Base-by-base conservation (phyloP, 169 alveolate genomes). In the Eimeria falciformis region DNA sequence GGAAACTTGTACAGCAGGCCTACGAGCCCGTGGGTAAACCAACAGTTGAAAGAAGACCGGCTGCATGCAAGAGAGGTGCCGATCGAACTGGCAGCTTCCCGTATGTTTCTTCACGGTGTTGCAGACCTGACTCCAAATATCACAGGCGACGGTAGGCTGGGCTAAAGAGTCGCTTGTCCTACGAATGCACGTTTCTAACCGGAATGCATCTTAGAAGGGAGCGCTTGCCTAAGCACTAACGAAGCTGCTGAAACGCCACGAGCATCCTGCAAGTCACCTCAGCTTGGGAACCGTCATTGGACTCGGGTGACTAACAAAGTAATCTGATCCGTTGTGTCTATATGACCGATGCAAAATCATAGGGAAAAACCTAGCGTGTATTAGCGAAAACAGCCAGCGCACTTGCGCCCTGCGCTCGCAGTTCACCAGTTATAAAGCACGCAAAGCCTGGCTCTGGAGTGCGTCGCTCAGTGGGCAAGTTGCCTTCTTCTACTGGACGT, bases 401-500 rank as follows among this genome's bases (percentile, higher is more conserved):
- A 53, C 69, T 29, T 23, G 75, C 29, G 29, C 45, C 9, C 89
- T 55, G 73, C 73, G 66, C 43, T 55, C 55, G 43, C 89, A 29
- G 0, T 33, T 33, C 40, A 33, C 40, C 40, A 33, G 40, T 33
- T 33, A 17, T 53, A 53, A 12, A 21, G 46, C 69, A 55, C 47
- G 65, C 89, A 79, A 79, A 50, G 25, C 5, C 73, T 18, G 40
- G 6, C 37, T 17, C 89, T 12, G 68, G 89, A 79, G 56, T 79
- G 50, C 89, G 89, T 33, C 89, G 73, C 75, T 29, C 73, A 18
- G 73, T 53, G 89, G 89, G 89, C 89, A 79, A 79, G 89, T 79
- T 79, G 89, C 89, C 69, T 53, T n/a, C 86, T n/a, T 14, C 68
- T 25, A 55, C 50, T 5, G 89, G 89, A 62, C 69, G 53, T 21